These are phyloP conservation scores for Bretschneidera sinensis DNA, from an alignment of 345 rosid genomes.

Conservation along the genomic window DNA sequence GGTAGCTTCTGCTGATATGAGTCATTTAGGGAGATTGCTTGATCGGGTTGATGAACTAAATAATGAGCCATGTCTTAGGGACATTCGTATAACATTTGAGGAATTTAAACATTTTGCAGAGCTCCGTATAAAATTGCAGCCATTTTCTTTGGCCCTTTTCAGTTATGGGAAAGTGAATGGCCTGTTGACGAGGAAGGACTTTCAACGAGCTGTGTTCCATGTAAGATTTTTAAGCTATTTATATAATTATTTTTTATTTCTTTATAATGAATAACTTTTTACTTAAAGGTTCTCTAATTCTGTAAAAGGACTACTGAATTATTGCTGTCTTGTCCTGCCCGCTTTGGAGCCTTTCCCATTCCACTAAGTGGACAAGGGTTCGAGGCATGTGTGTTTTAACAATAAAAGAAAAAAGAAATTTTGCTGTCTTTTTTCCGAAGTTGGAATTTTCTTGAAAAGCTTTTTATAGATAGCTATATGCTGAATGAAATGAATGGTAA, in stretches of 20 bases:
- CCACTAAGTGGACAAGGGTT: too few species aligned
- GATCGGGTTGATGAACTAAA: slow-evolving; percentile 60
- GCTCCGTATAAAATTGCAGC: slow-evolving; percentile 66
- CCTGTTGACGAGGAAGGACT: slow-evolving; percentile 61
- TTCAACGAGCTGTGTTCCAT: slow-evolving; percentile 79
- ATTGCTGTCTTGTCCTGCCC: too few species aligned
- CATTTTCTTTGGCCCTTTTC: slow-evolving; percentile 83
- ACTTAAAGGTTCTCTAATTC: too few species aligned
- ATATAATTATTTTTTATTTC: not conserved
- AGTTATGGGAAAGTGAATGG: slow-evolving; percentile 82
- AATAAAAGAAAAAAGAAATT: too few species aligned
- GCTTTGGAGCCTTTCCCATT: too few species aligned
- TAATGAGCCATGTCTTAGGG: slow-evolving; percentile 40
- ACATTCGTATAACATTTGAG: slow-evolving; percentile 51
- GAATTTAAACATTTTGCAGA: slow-evolving; percentile 83
- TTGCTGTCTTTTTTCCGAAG: too few species aligned
- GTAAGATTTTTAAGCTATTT: slow-evolving; percentile 32
- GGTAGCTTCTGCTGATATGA: slow-evolving; percentile 94
- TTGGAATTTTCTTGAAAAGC: too few species aligned
- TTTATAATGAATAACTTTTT: too few species aligned
- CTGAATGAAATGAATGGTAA: too few species aligned
- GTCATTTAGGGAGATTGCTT: slow-evolving; percentile 57
- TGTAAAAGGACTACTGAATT: too few species aligned
- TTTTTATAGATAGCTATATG: too few species aligned
- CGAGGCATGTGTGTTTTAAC: too few species aligned